These are phyloP conservation scores for Leucogyrophana mollusca DNA, from an alignment of 768 basidiomycete species.

Conservation along the genomic window DNA sequence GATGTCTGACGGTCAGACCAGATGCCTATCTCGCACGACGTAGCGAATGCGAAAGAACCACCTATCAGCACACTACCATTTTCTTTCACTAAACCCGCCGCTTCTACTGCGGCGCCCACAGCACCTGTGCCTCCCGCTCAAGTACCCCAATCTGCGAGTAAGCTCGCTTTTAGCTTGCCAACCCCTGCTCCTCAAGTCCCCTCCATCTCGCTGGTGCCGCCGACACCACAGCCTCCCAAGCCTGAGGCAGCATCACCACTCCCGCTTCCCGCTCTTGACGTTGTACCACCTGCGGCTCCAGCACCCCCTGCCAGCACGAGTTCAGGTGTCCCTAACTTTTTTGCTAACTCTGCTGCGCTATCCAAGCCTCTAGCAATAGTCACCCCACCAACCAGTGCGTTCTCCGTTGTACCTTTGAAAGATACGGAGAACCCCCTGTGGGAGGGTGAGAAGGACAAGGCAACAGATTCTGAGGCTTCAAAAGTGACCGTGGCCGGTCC, in stretches of 20 bases:
- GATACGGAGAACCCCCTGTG: slow-evolving; percentile 44
- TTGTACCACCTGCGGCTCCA: slow-evolving; percentile 8
- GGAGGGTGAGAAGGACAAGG: slow-evolving; percentile 27
- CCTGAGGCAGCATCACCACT: slow-evolving; percentile 24
- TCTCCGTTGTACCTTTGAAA: slow-evolving; percentile 31
- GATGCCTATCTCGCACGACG: slow-evolving; percentile 39
- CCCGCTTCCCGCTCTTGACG: neutral
- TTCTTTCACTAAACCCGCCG: slow-evolving; percentile 47
- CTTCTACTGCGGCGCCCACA: slow-evolving; percentile 14
- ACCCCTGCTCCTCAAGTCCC: slow-evolving; percentile 11
- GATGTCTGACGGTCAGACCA: slow-evolving; percentile 12
- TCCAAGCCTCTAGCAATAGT: slow-evolving; percentile 32
- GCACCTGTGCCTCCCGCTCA: slow-evolving; percentile 11
- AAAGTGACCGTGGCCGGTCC: slow-evolving; percentile 9
- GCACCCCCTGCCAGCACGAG: slow-evolving; percentile 9
- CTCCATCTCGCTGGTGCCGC: slow-evolving; percentile 21
- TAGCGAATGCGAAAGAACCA: slow-evolving; percentile 56
- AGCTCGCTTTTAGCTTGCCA: slow-evolving; percentile 2
- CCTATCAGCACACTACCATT: slow-evolving; percentile 65
- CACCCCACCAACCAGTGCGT: slow-evolving; percentile 12
- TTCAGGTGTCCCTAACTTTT: slow-evolving; percentile 59
- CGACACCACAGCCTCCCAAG: slow-evolving; percentile 24
- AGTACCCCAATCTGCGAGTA: slow-evolving; percentile 15
- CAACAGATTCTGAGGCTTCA: slow-evolving; percentile 1
- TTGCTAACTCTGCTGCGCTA: slow-evolving; percentile 49